A percentile compares a stretch with the other conserved stretches of the same genome.
These are phyloP conservation scores for Lipomyces kockii DNA, from an alignment of 805 yeast genomes.

Conservation along the genomic window DNA sequence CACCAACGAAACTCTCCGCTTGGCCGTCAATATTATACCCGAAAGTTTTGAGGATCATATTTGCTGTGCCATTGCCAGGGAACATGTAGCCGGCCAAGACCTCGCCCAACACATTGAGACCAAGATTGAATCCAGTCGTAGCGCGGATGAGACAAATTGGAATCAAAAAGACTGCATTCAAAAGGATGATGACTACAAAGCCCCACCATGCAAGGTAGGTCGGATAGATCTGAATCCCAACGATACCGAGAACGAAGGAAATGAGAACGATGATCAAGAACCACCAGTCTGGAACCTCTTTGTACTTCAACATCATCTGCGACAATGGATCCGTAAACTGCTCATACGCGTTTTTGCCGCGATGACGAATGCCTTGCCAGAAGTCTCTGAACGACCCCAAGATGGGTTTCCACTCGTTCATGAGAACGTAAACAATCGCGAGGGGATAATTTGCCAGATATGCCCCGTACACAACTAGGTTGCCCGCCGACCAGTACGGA, in stretches of 20 bases:
- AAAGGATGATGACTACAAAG: slow-evolving; percentile 54
- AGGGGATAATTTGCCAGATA: slow-evolving; percentile 57
- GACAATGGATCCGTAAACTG: slow-evolving; percentile 48
- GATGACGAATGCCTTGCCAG: background rate
- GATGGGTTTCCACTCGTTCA: slow-evolving; percentile 47
- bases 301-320: slow-evolving; percentile 58
- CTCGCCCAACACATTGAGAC: slow-evolving; percentile 66
- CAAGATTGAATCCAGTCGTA: slow-evolving; percentile 62
- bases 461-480: slow-evolving; percentile 57
- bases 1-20: slow-evolving; percentile 58
- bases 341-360: slow-evolving; percentile 48
- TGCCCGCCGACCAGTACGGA: slow-evolving; percentile 56
- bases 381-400: slow-evolving; percentile 7
- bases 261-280: slow-evolving; percentile 48
- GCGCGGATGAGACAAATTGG: slow-evolving; percentile 69
- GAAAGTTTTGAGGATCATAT: slow-evolving; percentile 64
- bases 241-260: slow-evolving; percentile 43
- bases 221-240: slow-evolving; percentile 48
- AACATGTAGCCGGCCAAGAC: slow-evolving; percentile 65
- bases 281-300: slow-evolving; percentile 59
- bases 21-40: slow-evolving; percentile 59
- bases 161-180: slow-evolving; percentile 55
- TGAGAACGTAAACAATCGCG: slow-evolving; percentile 54
- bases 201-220: slow-evolving; percentile 67
- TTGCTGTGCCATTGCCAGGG: slow-evolving; percentile 65